These are phyloP conservation scores for Penicillium malachiteum DNA, from an alignment of 495 filamentous ascomycete genomes.

Conservation along the genomic window DNA sequence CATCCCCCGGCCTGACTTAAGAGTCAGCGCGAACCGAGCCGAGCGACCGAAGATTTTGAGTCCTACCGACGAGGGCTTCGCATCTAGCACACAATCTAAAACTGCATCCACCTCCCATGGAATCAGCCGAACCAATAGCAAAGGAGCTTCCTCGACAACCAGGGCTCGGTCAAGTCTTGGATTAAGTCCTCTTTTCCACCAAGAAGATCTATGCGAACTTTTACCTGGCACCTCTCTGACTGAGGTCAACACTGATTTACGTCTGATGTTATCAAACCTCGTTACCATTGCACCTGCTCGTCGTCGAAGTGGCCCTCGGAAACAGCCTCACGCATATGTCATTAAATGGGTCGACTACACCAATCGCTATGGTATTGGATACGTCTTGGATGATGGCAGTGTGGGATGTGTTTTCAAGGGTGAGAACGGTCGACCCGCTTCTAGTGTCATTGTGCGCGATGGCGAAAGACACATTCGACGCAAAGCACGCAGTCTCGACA, in stretches of 20 bases:
- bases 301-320: slow-evolving; percentile 29
- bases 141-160: slow-evolving; percentile 23
- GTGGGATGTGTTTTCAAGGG: slow-evolving; percentile 79
- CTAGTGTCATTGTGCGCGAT: slow-evolving; percentile 67
- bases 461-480: slow-evolving; percentile 51
- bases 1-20: slow-evolving; percentile 16
- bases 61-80: slow-evolving; percentile 9
- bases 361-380: slow-evolving; percentile 84
- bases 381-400: slow-evolving; percentile 80
- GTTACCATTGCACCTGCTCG: slow-evolving; percentile 35
- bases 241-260: slow-evolving; percentile 42
- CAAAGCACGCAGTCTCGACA: slow-evolving; percentile 55
- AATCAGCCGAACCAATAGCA: slow-evolving; percentile 32
- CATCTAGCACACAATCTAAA: slow-evolving; percentile 9
- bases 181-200: slow-evolving; percentile 38
- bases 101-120: slow-evolving; percentile 19
- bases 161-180: slow-evolving; percentile 44
- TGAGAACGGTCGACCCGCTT: slow-evolving; percentile 58
- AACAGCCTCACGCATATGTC: slow-evolving; percentile 53
- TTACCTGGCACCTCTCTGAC: slow-evolving; percentile 39
- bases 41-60: slow-evolving; percentile 14
- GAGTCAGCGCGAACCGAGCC: slow-evolving; percentile 4
- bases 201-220: slow-evolving; percentile 36
- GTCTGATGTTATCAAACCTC: slow-evolving; percentile 44
- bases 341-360: slow-evolving; percentile 96